Evolutionary conservation across 257 asterid genomes (phyloP).

Genomic region (Verbascum thapsus): DNA sequence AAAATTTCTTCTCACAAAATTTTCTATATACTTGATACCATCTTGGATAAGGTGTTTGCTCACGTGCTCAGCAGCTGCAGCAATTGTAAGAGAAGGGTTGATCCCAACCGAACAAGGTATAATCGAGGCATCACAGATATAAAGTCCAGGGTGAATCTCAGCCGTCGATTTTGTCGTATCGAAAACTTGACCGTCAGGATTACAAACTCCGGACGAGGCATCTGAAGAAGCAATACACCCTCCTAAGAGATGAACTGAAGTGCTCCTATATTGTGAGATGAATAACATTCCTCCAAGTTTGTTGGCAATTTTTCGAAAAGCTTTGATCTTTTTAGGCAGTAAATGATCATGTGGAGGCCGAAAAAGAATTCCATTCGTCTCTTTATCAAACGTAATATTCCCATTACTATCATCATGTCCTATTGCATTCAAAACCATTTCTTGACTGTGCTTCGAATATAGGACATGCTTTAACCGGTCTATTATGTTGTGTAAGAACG

Average conservation of each 20-base stretch:
- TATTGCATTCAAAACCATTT: conserved; percentile 47
- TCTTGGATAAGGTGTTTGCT: conserved; percentile 39
- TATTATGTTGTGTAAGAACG: conserved; percentile 30
- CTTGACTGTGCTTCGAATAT: conserved; percentile 29
- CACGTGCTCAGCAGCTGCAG: conserved; percentile 55
- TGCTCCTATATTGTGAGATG: conserved; percentile 51
- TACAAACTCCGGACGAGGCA: conserved; percentile 51
- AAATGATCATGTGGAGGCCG: conserved; percentile 52
- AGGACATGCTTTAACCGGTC: conserved; percentile 35
- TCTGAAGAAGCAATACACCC: conserved; percentile 54
- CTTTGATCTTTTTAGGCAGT: conserved; percentile 43
- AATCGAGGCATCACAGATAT: conserved; percentile 56
- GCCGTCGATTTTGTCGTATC: conserved; percentile 30
- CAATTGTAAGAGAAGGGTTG: conserved; percentile 57
- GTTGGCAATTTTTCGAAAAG: conserved; percentile 47
- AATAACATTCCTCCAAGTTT: conserved; percentile 56
- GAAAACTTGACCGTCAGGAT: conserved; percentile 51
- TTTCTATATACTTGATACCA: conserved; percentile 11
- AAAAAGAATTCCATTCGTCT: conserved; percentile 31
- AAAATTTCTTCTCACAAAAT: neutral
- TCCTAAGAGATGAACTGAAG: conserved; percentile 59
- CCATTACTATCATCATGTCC: conserved; percentile 53
- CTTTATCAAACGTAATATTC: conserved; percentile 37
- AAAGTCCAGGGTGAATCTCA: conserved; percentile 50
- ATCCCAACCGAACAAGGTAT: conserved; percentile 60